Percentiles rank a stretch among this genome's conserved stretches.
phyloP scores from a whole-genome alignment of 768 basidiomycete species.

The Boletus insuetus region DNA sequence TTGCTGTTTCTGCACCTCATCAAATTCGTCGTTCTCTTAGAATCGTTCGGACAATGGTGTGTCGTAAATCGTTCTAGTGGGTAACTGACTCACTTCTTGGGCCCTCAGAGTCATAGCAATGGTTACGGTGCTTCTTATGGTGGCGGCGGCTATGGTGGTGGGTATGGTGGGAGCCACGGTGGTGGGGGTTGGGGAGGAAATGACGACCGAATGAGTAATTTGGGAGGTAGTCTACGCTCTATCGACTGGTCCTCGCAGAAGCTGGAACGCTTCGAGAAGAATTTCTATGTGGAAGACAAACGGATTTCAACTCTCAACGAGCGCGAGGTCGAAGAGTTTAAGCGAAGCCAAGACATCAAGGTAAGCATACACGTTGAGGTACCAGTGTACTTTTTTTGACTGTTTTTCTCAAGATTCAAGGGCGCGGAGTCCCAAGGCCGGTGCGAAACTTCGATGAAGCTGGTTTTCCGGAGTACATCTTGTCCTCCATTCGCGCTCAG shows the following conservation, averaged over 20 bases:
- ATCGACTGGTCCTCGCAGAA: constrained; percentile 82
- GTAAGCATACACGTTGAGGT: constrained; percentile 35
- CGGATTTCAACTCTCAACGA: constrained; percentile 75
- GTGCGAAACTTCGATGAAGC: constrained; percentile 91
- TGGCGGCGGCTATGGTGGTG: constrained; percentile 15
- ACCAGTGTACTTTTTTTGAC: not conserved
- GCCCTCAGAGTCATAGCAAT: constrained; percentile 30
- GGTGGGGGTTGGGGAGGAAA: constrained; percentile 35
- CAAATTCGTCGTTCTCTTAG: not conserved
- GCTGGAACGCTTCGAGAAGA: constrained; percentile 91
- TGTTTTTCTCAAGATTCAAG: constrained; percentile 68
- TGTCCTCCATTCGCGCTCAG: constrained; percentile 90
- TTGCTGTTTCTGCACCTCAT: not conserved
- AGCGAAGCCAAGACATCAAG: constrained; percentile 82
- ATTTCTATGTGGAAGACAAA: constrained; percentile 93
- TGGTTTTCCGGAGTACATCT: constrained; percentile 95
- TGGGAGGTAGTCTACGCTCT: constrained; percentile 77
- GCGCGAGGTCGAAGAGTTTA: constrained; percentile 86
- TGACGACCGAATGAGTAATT: constrained; percentile 70
- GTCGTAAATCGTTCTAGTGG: not conserved
- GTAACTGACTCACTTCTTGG: not conserved
- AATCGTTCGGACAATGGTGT: constrained; percentile 19
- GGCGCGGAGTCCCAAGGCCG: constrained; percentile 83
- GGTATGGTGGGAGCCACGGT: constrained; percentile 30
- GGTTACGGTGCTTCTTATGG: constrained; percentile 34